phyloP scores from a whole-genome alignment of 768 basidiomycete genomes.

The Rhodotorula sphaerocarpa region DNA sequence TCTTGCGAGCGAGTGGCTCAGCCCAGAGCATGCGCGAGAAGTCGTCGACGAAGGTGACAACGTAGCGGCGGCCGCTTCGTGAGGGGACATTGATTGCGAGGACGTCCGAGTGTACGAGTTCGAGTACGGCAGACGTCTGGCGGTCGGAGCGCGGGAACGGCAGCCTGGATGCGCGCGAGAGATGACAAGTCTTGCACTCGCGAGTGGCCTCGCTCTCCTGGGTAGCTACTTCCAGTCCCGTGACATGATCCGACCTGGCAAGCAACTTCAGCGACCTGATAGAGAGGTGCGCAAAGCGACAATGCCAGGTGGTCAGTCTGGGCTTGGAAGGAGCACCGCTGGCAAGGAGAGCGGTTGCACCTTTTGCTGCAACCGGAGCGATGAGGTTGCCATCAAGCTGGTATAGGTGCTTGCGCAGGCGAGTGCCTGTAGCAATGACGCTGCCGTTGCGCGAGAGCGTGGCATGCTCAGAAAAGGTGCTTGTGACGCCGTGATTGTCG shows the following conservation, averaged over 20 bases:
- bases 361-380: neutral
- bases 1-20: constrained; percentile 28
- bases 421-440: constrained; percentile 2
- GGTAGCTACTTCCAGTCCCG: neutral
- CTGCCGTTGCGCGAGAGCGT: neutral
- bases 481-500: neutral
- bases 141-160: neutral
- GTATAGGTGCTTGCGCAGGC: neutral
- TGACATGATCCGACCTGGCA: neutral
- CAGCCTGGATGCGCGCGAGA: neutral
- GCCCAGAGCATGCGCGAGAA: constrained; percentile 33
- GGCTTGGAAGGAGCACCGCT: neutral
- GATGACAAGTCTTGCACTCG: constrained; percentile 7
- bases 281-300: constrained; percentile 4
- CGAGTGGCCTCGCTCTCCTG: neutral
- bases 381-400: neutral
- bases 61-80: constrained; percentile 25
- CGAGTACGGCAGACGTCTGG: neutral
- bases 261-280: neutral
- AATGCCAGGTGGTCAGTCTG: neutral
- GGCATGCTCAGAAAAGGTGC: neutral
- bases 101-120: constrained; percentile 5
- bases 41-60: constrained; percentile 37
- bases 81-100: constrained; percentile 3
- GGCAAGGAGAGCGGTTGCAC: constrained; percentile 15